Evolutionary conservation across 78 protist species (phyloP).

Genomic region (Tieghemostelium lacteum): DNA sequence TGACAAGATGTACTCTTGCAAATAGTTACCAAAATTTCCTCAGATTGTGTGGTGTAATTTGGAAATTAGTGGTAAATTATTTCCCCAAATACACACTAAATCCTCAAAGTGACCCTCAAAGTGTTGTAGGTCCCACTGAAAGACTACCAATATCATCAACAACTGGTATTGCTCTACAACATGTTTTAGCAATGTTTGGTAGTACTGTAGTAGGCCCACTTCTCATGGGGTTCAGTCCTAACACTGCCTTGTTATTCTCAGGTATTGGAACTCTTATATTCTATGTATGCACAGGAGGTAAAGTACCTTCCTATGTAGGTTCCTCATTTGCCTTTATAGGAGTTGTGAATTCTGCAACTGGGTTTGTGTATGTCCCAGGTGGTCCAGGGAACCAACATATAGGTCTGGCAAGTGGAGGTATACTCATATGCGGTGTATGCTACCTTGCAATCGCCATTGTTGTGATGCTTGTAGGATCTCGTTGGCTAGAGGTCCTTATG

Average conservation of each 20-base stretch:
- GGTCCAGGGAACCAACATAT: slow-evolving; percentile 7
- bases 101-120: not conserved
- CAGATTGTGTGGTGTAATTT: too few relatives aligned
- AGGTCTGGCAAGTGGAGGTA: slow-evolving; percentile 22
- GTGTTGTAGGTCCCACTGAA: not conserved
- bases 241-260: not conserved
- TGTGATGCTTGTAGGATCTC: slow-evolving; percentile 23
- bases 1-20: too few relatives aligned
- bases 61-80: too few relatives aligned
- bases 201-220: slow-evolving; percentile 18
- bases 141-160: slow-evolving; percentile 13
- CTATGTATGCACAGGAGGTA: slow-evolving; percentile 24
- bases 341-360: slow-evolving; percentile 43
- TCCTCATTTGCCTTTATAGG: slow-evolving; percentile 52
- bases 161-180: slow-evolving; percentile 10
- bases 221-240: slow-evolving; percentile 12
- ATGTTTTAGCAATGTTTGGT: slow-evolving; percentile 73
- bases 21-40: too few relatives aligned
- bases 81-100: slow-evolving; percentile 38
- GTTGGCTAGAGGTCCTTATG: slow-evolving; percentile 25
- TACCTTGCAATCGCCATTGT: slow-evolving; percentile 4
- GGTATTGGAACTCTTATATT: slow-evolving; percentile 52
- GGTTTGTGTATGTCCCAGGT: slow-evolving; percentile 2
- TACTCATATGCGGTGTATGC: slow-evolving; percentile 11
- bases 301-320: slow-evolving; percentile 25